Base-by-base conservation (phyloP, 75 land plant genomes). In the Pseudotsuga menziesii region DNA sequence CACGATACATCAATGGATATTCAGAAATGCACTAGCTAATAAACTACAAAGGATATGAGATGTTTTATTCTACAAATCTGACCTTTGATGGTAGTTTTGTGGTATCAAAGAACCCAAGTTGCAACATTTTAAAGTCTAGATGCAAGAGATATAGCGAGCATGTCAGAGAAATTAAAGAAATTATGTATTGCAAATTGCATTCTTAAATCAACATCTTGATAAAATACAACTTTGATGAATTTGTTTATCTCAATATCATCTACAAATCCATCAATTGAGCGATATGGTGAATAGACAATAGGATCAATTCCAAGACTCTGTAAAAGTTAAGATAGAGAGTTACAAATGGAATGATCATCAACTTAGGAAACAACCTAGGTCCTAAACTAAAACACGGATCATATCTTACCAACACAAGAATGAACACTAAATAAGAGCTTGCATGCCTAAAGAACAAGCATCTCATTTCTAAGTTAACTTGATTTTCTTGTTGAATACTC, bases 401-500 rank as follows among this genome's bases (percentile, higher is more conserved):
- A n/a, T 52, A 60, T 15, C 26, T 8, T 36, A 44, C 41, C 74
- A 22, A 1, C 17, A 61, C 5, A 71, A 48, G 19, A 59, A 78
- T 63, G n/a, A 59, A 58, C 74, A 80, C 16, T 0, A 75, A 76
- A 36, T 61, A 64, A 41, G 72, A 74, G 52, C 19, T 64, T 67
- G 26, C 78, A 73, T 83, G 76, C 99, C 98, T 97, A 93, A 56
- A 89, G 79, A 64, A 96, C 92, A 72, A 87, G 73, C 87, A 96
- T 88, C 76, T 96, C 99, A 79, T 96, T 90, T 78, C 92, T 89
- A 96, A 87, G 77, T 94, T 92, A 77, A 91, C 80, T 77, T 92
- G 93, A 59, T 93, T 97, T 82, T 96, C 99, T 83, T 96, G 99
- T 73, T 92, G 88, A 81, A 94, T 96, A 54, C 99, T 97, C 86